Base-by-base conservation (phyloP, 106 monocot species). In the Acorus calamus region DNA sequence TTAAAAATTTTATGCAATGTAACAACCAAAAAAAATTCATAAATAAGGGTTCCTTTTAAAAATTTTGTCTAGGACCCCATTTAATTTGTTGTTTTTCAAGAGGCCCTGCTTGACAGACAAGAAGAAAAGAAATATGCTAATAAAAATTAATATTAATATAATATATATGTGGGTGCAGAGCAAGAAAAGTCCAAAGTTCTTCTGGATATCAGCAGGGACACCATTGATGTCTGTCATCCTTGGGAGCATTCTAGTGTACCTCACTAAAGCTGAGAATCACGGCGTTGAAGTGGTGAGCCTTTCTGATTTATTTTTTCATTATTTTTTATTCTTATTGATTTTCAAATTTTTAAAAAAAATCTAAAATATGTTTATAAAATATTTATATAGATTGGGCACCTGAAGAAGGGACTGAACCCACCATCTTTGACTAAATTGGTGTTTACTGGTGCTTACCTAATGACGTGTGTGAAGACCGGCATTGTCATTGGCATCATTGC, bases 401-500 rank as follows among this genome's bases (percentile, higher is more conserved):
- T 75, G 47, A 68, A 56, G 67, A 75, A 62, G 47, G 74, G 74
- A 46, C 46, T 75, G 55, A 75, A 75, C 53, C 74, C 74, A 4
- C 74, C 74, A 11, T 75, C 74, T 3, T 8, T 68, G 61, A 56
- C 55, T 42, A 2, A 44, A 11, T 45, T 75, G 61, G 68, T 62
- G 11, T 61, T 75, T 7, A 11, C 44, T 6, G 42, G 53, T 56
- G 61, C 67, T 0, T 61, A 75, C 43, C 4, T 75, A n/a, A 75
- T 63, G 68, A 55, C 47, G 1, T 14, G 61, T 9, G 5, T 75
- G 48, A 68, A 75, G 68, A 68, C 74, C 2, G 74, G 74, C 55
- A 49, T 75, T 10, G 46, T 75, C 62, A 68, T 62, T 1, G 74
- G 74, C 3, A 50, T 75, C 61, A 55, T 75, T 46, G 67, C 74